These are phyloP conservation scores for Penicillium argentinense DNA, from an alignment of 495 filamentous ascomycete genomes.

Conservation along the genomic window DNA sequence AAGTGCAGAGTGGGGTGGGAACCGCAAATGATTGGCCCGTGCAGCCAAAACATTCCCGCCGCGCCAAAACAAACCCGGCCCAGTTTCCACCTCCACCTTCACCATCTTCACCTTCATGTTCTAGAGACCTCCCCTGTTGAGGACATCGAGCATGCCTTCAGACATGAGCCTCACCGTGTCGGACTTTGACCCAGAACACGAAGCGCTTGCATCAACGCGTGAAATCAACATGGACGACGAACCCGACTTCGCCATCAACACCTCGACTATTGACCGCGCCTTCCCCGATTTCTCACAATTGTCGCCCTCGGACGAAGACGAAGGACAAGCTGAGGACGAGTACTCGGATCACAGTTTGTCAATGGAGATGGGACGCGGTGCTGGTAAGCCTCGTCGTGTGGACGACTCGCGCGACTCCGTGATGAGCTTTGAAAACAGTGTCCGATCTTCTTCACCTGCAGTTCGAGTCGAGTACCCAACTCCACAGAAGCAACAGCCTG, in stretches of 20 bases:
- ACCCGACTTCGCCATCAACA: conserved; percentile 56
- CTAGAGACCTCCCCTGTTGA: neutral
- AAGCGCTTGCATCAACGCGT: conserved; percentile 50
- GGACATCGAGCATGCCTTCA: conserved; percentile 33
- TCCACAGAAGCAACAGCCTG: conserved; percentile 33
- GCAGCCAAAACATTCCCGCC: conserved; percentile 17
- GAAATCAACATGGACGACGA: conserved; percentile 41
- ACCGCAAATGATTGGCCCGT: conserved; percentile 6
- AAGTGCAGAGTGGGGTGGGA: too few species aligned
- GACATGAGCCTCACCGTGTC: conserved; percentile 38
- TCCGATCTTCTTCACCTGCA: conserved; percentile 48
- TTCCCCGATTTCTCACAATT: conserved; percentile 61
- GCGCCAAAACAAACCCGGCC: conserved; percentile 16
- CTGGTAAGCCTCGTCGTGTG: conserved; percentile 33
- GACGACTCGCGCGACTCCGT: conserved; percentile 47
- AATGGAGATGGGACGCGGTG: conserved; percentile 47
- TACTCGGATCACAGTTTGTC: conserved; percentile 37
- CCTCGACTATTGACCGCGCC: conserved; percentile 59
- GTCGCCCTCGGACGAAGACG: conserved; percentile 38
- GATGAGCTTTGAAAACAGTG: conserved; percentile 49
- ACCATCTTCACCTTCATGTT: neutral
- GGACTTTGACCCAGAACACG: conserved; percentile 54
- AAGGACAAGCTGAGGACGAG: conserved; percentile 26
- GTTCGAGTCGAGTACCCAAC: conserved; percentile 48
- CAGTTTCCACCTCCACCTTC: conserved; percentile 1